These are phyloP conservation scores for Vanderwaltozyma verrucispora DNA, from an alignment of 805 yeast species.

Conservation along the genomic window DNA sequence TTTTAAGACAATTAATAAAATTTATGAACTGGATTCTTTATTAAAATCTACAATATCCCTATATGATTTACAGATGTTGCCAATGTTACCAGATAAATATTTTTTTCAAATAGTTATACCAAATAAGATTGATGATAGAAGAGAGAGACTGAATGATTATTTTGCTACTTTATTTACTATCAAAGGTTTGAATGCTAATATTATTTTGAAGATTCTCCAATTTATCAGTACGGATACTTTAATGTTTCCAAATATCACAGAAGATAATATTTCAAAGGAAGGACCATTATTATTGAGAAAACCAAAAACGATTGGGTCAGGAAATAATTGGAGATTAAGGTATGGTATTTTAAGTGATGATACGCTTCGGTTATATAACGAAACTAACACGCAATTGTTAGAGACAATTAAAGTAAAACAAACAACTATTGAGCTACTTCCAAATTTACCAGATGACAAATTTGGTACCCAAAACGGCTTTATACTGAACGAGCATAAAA, in stretches of 20 bases:
- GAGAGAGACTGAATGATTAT: constrained; percentile 45
- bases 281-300: constrained; percentile 56
- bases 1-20: constrained; percentile 49
- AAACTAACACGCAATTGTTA: constrained; percentile 32
- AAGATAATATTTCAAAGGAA: constrained; percentile 42
- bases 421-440: constrained; percentile 31
- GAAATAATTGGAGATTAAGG: constrained; percentile 55
- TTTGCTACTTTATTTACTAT: constrained; percentile 45
- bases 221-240: constrained; percentile 61
- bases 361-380: constrained; percentile 44
- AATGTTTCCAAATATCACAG: constrained; percentile 43
- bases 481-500: constrained; percentile 32
- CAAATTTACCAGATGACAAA: constrained; percentile 29
- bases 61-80: constrained; percentile 40
- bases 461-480: constrained; percentile 30
- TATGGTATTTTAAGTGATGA: constrained; percentile 62
- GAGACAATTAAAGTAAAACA: constrained; percentile 34
- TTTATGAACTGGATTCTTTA: constrained; percentile 50
- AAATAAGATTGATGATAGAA: constrained; percentile 50
- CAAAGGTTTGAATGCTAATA: constrained; percentile 47
- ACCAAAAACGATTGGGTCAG: constrained; percentile 42
- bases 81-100: constrained; percentile 50
- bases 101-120: constrained; percentile 49
- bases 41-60: constrained; percentile 40
- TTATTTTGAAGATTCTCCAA: constrained; percentile 44